Evolutionary conservation across 208 protist species (phyloP).

Genomic region (Kentomonas sorsogonicus): DNA sequence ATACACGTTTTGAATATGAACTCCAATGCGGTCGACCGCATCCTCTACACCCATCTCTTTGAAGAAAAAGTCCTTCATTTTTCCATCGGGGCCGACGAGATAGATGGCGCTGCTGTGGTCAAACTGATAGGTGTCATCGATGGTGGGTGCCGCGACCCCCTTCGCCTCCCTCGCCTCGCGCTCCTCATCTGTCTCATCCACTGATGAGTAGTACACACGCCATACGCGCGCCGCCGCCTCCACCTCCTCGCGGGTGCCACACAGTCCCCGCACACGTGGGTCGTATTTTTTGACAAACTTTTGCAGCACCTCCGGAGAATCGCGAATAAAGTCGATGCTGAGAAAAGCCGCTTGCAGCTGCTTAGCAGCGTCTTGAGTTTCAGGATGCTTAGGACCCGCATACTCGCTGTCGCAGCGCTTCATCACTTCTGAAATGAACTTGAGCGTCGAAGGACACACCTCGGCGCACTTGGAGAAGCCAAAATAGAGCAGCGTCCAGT

Average conservation of each 20-base stretch:
- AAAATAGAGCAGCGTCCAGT: conserved; percentile 86
- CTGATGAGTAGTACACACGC: conserved; percentile 81
- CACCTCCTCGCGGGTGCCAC: conserved; percentile 47
- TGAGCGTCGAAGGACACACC: conserved; percentile 69
- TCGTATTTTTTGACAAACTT: conserved; percentile 60
- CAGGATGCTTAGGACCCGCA: conserved; percentile 13
- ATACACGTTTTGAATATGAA: conserved; percentile 71
- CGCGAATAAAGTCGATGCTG: conserved; percentile 75
- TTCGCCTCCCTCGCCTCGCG: conserved; percentile 44
- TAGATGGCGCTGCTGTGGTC: conserved; percentile 86
- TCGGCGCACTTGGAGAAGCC: conserved; percentile 86
- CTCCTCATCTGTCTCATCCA: conserved; percentile 79
- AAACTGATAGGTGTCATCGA: conserved; percentile 83
- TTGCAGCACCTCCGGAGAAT: conserved; percentile 59
- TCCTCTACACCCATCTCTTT: conserved; percentile 74
- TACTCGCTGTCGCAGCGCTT: conserved; percentile 34
- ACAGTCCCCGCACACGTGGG: conserved; percentile 52
- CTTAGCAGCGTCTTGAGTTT: conserved; percentile 30
- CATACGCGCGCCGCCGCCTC: conserved; percentile 49
- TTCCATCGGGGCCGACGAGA: conserved; percentile 76
- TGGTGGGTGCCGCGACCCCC: conserved; percentile 37
- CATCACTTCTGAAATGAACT: conserved; percentile 67
- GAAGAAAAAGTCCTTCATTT: conserved; percentile 88
- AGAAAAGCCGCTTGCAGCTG: conserved; percentile 70
- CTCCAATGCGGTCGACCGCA: conserved; percentile 45